These are phyloP conservation scores for Coniferiporia weirii DNA, from an alignment of 1,284 basidiomycete genomes.

Conservation along the genomic window DNA sequence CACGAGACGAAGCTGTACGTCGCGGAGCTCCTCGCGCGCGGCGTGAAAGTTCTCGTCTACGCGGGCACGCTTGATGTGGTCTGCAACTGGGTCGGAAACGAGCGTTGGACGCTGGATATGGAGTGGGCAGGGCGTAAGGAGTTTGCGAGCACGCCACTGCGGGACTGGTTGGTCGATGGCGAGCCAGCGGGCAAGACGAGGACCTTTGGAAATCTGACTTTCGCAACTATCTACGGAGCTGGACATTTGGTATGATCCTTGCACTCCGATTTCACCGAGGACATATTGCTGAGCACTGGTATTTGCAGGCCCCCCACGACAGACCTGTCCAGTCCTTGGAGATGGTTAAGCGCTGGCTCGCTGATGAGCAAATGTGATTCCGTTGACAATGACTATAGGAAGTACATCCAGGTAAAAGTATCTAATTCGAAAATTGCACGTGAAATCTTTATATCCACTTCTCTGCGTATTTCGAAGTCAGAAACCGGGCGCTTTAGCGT, in stretches of 20 bases:
- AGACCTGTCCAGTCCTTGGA: constrained; percentile 52
- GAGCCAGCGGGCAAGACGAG: constrained; percentile 51
- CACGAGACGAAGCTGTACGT: constrained; percentile 52
- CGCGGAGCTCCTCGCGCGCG: constrained; percentile 68
- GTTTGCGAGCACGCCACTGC: constrained; percentile 42
- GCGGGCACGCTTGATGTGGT: constrained; percentile 70
- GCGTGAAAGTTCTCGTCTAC: constrained; percentile 71
- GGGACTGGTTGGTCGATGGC: constrained; percentile 54
- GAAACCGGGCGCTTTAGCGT: too few species aligned
- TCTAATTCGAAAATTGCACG: too few species aligned
- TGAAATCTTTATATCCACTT: too few species aligned
- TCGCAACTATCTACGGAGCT: constrained; percentile 52
- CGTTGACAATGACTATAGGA: too few species aligned
- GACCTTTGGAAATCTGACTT: constrained; percentile 54
- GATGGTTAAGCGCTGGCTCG: constrained; percentile 50
- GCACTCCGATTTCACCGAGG: background rate
- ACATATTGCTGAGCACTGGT: background rate
- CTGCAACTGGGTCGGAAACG: constrained; percentile 74
- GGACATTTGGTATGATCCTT: constrained; percentile 55
- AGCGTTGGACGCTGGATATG: constrained; percentile 54
- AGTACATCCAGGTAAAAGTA: too few species aligned
- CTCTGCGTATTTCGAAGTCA: too few species aligned
- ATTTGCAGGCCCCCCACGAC: constrained; percentile 50
- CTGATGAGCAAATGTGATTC: constrained; percentile 19
- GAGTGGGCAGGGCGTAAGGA: constrained; percentile 58